Base-by-base conservation (phyloP, 2,329 filamentous ascomycete species). In the Cucurbitaria berberidis region DNA sequence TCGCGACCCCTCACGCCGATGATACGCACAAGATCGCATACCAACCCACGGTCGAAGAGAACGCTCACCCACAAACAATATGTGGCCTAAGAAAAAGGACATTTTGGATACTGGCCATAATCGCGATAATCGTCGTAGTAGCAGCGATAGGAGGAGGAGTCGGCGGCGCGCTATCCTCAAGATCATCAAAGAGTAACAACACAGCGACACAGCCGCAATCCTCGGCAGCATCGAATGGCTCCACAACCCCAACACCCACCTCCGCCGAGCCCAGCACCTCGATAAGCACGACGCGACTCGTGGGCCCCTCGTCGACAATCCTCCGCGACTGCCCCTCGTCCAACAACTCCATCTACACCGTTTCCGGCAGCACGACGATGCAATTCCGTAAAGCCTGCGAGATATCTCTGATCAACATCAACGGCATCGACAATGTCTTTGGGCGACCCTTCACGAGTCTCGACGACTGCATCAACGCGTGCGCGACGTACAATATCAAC, bases 261-360 rank as follows among this genome's bases (percentile, higher is more conserved):
- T 51, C 51, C 11, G 24, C 44, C 8, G 38, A 47, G n/a, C 26
- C 49, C 9, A 48, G 49, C 11, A 38, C 42, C 8, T 48, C 48
- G 0, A 18, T 57, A 36, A 46, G 45, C 15, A 54, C 52, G 13
- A 55, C 51, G 18, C 24, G 47, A 24, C 38, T 60, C 38, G 34
- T 54, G 18, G 55, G 58, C 24, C 58, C 55, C 5, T 45, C 49
- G n/a, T 48, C 58, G 2, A 61, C 55, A 18, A 48, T 61, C 27
- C 45, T 52, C 15, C 58, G 52, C 45, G 58, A 61, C 50, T 61
- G 55, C 42, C 55, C 55, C 10, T 61, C 55, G 22, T 61, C 55
- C 32, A 59, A 61, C 41, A 34, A 56, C 48, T 45, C 55, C n/a
- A 32, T 61, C 24, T 57, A 61, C 35, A 48, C 51, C 15, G 54